Base-by-base conservation (phyloP, 495 filamentous ascomycete species). In the Cercophora scortea region DNA sequence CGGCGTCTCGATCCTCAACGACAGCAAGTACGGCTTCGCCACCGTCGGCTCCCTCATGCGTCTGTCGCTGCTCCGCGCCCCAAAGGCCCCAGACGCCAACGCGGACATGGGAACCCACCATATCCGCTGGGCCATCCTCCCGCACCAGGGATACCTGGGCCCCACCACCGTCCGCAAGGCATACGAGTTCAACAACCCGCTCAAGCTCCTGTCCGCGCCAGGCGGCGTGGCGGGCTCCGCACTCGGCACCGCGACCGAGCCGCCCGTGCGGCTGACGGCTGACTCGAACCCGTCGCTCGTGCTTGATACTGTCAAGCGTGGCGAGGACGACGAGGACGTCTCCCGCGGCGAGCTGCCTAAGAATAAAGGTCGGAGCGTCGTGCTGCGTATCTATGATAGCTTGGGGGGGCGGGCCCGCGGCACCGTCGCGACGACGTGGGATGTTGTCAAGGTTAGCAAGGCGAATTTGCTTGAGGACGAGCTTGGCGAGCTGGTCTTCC, bases 11-110 rank as follows among this genome's bases (percentile, higher is more conserved):
- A 87, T 98, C 58, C 78, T 97, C 33, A 98, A 98, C 66, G 93
- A 98, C 64, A 86, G 81, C 69, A 98, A 98, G 68, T 96, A 96
- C 58, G 93, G 93, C 19, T 98, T 98, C 66, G 93, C 93, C 38
- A 95, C 89, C 17, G 76, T 75, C 46, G 93, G 93, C n/a, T 89
- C 84, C 56, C 68, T 92, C 39, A 98, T 98, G 93, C 84, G 93
- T 15, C 75, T 98, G 13, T 90, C 86, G 42, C 76, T 98, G 39
- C 80, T 98, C 8, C 82, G 93, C 33, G 85, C 90, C 41, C 88
- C 93, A n/a, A 98, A 97, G 61, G 93, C 93, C 0, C 93, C 93
- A 16, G 93, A 98, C 63, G 91, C 86, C 11, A 84, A 96, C 62
- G 93, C 93, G 49, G 93, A 98, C 69, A 98, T 98, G 93, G 92